These are phyloP conservation scores for Raffaelea arxii DNA, from an alignment of 2,329 filamentous ascomycete genomes.

Conservation along the genomic window DNA sequence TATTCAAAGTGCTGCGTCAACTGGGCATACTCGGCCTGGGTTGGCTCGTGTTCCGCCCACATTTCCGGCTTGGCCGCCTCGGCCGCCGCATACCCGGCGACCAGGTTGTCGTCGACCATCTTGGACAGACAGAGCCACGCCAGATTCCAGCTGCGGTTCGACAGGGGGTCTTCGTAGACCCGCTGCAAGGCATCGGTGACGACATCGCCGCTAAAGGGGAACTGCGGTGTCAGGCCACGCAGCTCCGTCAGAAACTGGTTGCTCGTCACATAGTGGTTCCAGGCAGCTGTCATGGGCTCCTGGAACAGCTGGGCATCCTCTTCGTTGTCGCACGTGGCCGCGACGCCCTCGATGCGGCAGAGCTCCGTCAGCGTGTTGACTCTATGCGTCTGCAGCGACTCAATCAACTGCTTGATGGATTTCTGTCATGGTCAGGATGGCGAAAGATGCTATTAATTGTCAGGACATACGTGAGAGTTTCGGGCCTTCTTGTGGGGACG, in stretches of 20 bases:
- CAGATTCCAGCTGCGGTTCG: slow-evolving; percentile 65
- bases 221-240: slow-evolving; percentile 55
- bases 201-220: slow-evolving; percentile 57
- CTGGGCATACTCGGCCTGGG: slow-evolving; percentile 43
- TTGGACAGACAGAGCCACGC: slow-evolving; percentile 63
- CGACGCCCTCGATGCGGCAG: slow-evolving; percentile 59
- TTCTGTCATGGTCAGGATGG: slow-evolving; percentile 14
- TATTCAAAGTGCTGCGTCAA: slow-evolving; percentile 52
- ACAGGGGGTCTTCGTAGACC: slow-evolving; percentile 54
- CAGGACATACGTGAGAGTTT: slow-evolving; percentile 19
- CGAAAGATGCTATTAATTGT: slow-evolving; percentile 13
- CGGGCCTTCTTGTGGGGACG: slow-evolving; percentile 20
- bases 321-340: slow-evolving; percentile 46
- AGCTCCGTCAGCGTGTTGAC: slow-evolving; percentile 66
- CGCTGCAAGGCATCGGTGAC: slow-evolving; percentile 55
- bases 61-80: slow-evolving; percentile 57
- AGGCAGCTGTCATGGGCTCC: slow-evolving; percentile 59
- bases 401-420: slow-evolving; percentile 43
- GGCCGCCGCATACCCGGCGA: slow-evolving; percentile 48
- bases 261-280: slow-evolving; percentile 62
- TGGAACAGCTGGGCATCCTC: slow-evolving; percentile 50
- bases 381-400: slow-evolving; percentile 54
- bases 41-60: slow-evolving; percentile 55
- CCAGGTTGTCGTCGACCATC: slow-evolving; percentile 52
- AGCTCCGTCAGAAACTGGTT: slow-evolving; percentile 62